Evolutionary conservation across 1,139 yeast genomes (phyloP).

Genomic region (Spencermartinsiella ligniputridi): DNA sequence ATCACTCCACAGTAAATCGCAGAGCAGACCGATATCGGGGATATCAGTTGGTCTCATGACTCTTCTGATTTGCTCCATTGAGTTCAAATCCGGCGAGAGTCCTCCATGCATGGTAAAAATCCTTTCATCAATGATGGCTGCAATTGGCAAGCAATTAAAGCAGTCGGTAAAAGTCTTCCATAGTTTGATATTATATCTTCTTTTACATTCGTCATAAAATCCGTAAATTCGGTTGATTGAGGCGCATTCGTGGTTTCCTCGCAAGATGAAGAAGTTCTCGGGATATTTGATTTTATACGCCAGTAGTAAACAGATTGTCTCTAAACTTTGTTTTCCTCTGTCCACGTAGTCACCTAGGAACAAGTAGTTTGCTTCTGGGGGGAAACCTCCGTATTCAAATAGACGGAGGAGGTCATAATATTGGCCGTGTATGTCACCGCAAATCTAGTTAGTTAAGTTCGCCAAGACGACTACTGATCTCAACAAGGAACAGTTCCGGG

Average conservation of each 20-base stretch:
- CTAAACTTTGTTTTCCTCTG: constrained; percentile 95
- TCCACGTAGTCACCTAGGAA: constrained; percentile 97
- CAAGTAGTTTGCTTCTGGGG: constrained; percentile 84
- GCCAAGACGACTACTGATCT: neutral
- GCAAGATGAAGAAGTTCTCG: constrained; percentile 87
- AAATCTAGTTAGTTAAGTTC: constrained; percentile 36
- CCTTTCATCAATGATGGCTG: constrained; percentile 95
- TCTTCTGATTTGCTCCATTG: constrained; percentile 97
- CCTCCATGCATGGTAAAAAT: constrained; percentile 99
- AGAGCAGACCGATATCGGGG: constrained; percentile 92
- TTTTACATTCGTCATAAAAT: constrained; percentile 90
- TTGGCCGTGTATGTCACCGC: constrained; percentile 98
- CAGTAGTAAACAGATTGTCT: constrained; percentile 84
- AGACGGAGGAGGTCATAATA: constrained; percentile 91
- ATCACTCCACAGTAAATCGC: constrained; percentile 97
- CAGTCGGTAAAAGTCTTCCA: constrained; percentile 99
- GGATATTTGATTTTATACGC: constrained; percentile 98
- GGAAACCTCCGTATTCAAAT: constrained; percentile 97
- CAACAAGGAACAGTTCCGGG: neutral
- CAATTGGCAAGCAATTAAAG: constrained; percentile 96
- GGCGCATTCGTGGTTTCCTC: constrained; percentile 98
- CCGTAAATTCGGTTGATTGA: constrained; percentile 96
- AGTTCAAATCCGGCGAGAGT: constrained; percentile 89
- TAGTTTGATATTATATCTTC: constrained; percentile 93
- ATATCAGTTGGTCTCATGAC: constrained; percentile 99